Conservation (phyloP, 2,329 filamentous ascomycete species). For the Colletotrichum eremochloae region DNA sequence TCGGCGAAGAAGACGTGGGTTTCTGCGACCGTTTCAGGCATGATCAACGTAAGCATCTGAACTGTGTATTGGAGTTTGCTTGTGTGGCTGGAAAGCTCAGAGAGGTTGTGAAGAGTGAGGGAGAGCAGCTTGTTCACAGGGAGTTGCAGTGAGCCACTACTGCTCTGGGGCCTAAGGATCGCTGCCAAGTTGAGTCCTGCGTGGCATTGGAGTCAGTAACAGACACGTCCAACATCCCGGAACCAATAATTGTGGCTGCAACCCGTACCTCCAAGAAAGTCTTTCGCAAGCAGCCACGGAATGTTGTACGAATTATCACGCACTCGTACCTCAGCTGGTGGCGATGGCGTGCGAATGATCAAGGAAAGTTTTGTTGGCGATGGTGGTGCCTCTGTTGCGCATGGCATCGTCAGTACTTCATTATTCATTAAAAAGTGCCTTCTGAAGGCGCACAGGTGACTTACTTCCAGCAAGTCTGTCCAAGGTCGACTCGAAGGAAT, state of each 20-base stretch:
- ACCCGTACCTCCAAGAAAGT: background rate
- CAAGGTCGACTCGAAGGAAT: conserved; percentile 1
- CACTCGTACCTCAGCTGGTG: background rate
- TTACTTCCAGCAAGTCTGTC: background rate
- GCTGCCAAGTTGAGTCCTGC: background rate
- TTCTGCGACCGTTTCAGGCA: background rate
- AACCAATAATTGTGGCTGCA: too few relatives aligned
- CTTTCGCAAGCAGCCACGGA: background rate
- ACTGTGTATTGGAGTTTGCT: conserved; percentile 1
- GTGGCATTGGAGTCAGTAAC: background rate
- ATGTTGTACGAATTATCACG: background rate
- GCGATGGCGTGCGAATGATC: conserved; percentile 9
- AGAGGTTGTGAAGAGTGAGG: background rate
- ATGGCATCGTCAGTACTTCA: background rate
- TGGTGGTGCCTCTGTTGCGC: background rate
- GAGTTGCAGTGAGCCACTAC: background rate
- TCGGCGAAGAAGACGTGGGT: background rate
- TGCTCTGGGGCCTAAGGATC: too few relatives aligned
- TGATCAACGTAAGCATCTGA: background rate
- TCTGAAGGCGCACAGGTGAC: too few relatives aligned
- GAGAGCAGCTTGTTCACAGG: background rate
- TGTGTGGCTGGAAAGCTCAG: background rate
- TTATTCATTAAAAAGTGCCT: fast-evolving
- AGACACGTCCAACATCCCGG: background rate
- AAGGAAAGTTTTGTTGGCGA: background rate